Base-by-base conservation (phyloP, 352 stramenopile genomes). In the Phytophthora crassamura region DNA sequence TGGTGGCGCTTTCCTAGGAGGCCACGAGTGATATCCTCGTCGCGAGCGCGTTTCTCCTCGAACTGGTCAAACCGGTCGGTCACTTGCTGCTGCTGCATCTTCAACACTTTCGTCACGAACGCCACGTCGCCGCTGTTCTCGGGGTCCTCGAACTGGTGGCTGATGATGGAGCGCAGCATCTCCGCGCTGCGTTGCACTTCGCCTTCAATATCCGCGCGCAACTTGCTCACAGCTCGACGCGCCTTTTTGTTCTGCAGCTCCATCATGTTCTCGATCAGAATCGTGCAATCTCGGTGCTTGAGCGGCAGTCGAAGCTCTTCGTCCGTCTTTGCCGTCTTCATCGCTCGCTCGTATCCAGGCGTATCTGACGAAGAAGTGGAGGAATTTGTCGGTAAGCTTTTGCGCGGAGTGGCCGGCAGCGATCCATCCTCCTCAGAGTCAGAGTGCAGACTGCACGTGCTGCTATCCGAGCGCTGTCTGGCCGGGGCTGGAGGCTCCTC, bases 181-280 rank as follows among this genome's bases (percentile, higher is more conserved):
- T 74, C 54, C 1, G 60, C 55, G 33, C 45, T 64, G 41, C 53
- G 66, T 38, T 53, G 41, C 7, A 70, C 39, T 46, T 70, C 54
- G 7, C 32, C 38, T 20, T 70, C 66, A 28, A 74, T 30, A 7
- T 53, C 43, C 2, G 53, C 53, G 40, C 66, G 36, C 18, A 74
- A 20, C 38, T 64, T 59, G 20, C 15, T 28, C 11, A 51, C 38
- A 6, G 60, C 49, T 33, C 47, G 54, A 22, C 39, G 60, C 14
- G 60, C 54, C 35, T 58, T 64, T 32, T 47, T 70, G 22, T 59
- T 59, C n/a, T 70, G 60, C 22, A 70, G 40, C 36, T 70, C 30
- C 60, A 70, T 70, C 66, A 74, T 62, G 9, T 45, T 67, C 42
- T 70, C 66, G 1, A 74, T 41, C 8, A 74, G 49, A 49, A 67